Base-by-base conservation (phyloP, 768 basidiomycete species). In the Trametes meyenii region DNA sequence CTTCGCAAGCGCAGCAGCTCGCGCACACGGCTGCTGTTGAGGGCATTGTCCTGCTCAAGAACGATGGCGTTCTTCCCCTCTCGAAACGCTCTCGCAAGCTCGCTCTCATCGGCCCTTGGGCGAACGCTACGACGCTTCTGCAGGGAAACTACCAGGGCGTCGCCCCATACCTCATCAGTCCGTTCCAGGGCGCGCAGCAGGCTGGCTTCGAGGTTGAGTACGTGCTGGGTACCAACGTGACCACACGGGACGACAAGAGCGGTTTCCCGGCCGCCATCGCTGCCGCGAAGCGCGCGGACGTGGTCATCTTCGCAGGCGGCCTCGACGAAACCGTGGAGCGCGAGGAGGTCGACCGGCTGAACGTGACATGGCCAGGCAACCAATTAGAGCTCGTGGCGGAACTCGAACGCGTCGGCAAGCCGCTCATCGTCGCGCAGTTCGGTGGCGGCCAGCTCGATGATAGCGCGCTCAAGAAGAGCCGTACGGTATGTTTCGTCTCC, bases 11-110 rank as follows among this genome's bases (percentile, higher is more conserved):
- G 1, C 82, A 81, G 61, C 66, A 75, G 17, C 76, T 86, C 14
- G 84, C 84, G 2, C 73, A 81, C 66, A 74, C 75, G 53, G 82
- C 81, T 26, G 84, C 84, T 3, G 71, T 79, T 5, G 81, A 84
- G 67, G 82, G 84, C 21, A 77, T 85, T 3, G 83, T 84, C 17
- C 75, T 88, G 6, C 74, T 88, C 16, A 88, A 88, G 75, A 89
- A 88, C 66, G 83, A 86, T 58, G 81, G 80, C 14, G 79, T 78
- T 6, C 74, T 89, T 2, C 87, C 87, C 2, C 74, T 88, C 44
- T 73, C 76, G 21, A 66, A 68, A 0, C 74, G 72, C 0, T 71
- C 79, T 58, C 82, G 79, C 57, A 81, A 75, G 8, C 69, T 89
- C 17, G 86, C 84, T 8, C 67, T 88, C 43, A 77, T 88, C 53